Percentiles rank a stretch among this genome's conserved stretches.
Evolutionary conservation across 768 basidiomycete species (phyloP).

Genomic region (Auriculariales sp.): DNA sequence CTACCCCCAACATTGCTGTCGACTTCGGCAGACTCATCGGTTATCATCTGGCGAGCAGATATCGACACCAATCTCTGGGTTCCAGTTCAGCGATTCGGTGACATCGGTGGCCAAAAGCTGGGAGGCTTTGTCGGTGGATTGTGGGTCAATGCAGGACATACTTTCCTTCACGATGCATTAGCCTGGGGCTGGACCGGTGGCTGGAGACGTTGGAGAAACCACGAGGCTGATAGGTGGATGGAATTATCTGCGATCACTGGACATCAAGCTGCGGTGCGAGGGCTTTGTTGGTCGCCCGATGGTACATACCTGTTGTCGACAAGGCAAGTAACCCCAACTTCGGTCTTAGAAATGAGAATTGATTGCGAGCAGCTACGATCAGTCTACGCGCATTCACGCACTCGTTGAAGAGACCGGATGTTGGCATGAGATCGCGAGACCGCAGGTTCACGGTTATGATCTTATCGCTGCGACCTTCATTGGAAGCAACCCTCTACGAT

Average conservation of each 20-base stretch:
- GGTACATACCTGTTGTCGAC: slow-evolving; percentile 79
- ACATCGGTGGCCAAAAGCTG: slow-evolving; percentile 79
- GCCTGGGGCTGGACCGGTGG: slow-evolving; percentile 93
- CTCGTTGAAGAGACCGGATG: slow-evolving; percentile 23
- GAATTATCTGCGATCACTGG: slow-evolving; percentile 75
- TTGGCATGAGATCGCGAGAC: slow-evolving; percentile 85
- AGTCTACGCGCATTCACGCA: slow-evolving; percentile 83
- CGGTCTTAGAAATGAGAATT: not conserved
- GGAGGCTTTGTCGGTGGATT: slow-evolving; percentile 87
- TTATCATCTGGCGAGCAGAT: slow-evolving; percentile 89
- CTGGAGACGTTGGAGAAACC: slow-evolving; percentile 68
- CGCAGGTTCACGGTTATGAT: slow-evolving; percentile 96
- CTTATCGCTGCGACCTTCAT: slow-evolving; percentile 69
- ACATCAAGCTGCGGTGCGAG: slow-evolving; percentile 66
- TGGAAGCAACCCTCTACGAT: slow-evolving; percentile 53
- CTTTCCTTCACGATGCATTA: slow-evolving; percentile 35
- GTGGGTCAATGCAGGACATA: slow-evolving; percentile 48
- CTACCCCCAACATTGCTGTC: slow-evolving; percentile 54
- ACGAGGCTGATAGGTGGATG: slow-evolving; percentile 40
- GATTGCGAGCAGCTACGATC: slow-evolving; percentile 53
- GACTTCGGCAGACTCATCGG: slow-evolving; percentile 85
- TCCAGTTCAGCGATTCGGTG: slow-evolving; percentile 81
- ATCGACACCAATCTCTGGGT: slow-evolving; percentile 65
- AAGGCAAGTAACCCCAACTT: slow-evolving; percentile 35
- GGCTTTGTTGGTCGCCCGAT: slow-evolving; percentile 73